Evolutionary conservation across 768 basidiomycete genomes (phyloP), one percentile per base, ranked within the genome.

Genomic region (Amanita molliuscula): DNA sequence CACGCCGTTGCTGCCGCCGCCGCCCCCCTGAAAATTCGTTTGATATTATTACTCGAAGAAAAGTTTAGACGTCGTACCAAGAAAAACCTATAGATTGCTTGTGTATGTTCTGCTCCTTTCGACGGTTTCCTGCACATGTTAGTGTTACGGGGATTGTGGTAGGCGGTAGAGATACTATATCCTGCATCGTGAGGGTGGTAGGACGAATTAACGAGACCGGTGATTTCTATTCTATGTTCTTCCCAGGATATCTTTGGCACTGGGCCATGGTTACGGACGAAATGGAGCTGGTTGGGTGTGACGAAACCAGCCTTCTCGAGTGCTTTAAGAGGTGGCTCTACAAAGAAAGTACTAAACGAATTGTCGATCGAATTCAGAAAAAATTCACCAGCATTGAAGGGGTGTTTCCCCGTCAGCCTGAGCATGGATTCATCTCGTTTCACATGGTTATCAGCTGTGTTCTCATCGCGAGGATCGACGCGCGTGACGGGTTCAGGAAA

Each of bases 21-120:
- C 3, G 75, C 66, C 6, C 78, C 78, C 44, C 44, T 46, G 9
- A 13, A 35, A 6, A 34, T 33, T 4, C 4, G 16, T 18, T 11
- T 46, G 3, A 34, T 0, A 31, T 33, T 18, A 2, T n/a, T n/a
- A 9, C 16, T 20, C 21, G 9, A 15, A 33, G 6, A n/a, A 33
- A 33, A 5, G 20, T n/a, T 1, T 2, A 31, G 18, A 33, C 3
- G 6, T 6, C 18, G 16, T 35, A 46, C 78, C 78, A 80, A 16
- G 59, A 66, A 55, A 80, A 80, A 0, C 79, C 79, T 1, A 79
- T 67, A 6, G 72, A 70, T 58, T 81, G 76, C 13, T 67, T 67
- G 28, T 81, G 70, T 41, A 79, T 63, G 55, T 84, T 84, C 58
- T 83, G 81, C 56, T 84, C 81, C 58, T 81, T 82, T 23, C 81